Conservation (phyloP, 2,329 filamentous ascomycete genomes). For the Davidsoniella neocaledoniae region DNA sequence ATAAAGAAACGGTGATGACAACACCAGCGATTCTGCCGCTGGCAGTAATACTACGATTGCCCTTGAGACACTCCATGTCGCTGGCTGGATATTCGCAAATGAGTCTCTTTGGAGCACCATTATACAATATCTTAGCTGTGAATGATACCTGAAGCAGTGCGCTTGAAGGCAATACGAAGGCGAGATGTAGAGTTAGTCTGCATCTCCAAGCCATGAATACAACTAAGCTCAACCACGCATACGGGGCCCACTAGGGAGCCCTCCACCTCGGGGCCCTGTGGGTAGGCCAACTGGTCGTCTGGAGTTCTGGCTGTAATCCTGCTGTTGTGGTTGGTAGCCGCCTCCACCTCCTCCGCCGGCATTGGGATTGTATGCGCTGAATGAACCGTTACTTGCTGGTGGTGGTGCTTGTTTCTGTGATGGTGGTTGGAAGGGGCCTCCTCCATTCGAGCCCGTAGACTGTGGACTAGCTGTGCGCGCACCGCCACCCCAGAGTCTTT, state of each 20-base stretch:
- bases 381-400: neutral
- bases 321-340: slow-evolving; percentile 8
- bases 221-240: slow-evolving; percentile 22
- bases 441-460: slow-evolving; percentile 15
- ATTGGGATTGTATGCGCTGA: slow-evolving; percentile 16
- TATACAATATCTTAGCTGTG: too few relatives aligned
- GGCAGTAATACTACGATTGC: too few relatives aligned
- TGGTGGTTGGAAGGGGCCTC: slow-evolving; percentile 30
- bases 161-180: too few relatives aligned
- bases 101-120: too few relatives aligned
- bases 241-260: slow-evolving; percentile 20
- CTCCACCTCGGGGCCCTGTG: slow-evolving; percentile 20
- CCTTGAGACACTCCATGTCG: neutral
- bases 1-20: neutral
- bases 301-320: slow-evolving; percentile 1
- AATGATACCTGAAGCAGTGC: too few relatives aligned
- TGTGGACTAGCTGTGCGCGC: slow-evolving; percentile 40
- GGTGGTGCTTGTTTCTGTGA: slow-evolving; percentile 15
- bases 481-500: slow-evolving; percentile 55
- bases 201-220: too few relatives aligned
- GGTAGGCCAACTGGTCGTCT: slow-evolving; percentile 21
- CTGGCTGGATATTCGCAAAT: too few relatives aligned
- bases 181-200: too few relatives aligned
- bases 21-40: neutral
- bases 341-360: slow-evolving; percentile 19